Base-by-base conservation (phyloP, 2,329 filamentous ascomycete genomes). In the Penicillium concentricum region DNA sequence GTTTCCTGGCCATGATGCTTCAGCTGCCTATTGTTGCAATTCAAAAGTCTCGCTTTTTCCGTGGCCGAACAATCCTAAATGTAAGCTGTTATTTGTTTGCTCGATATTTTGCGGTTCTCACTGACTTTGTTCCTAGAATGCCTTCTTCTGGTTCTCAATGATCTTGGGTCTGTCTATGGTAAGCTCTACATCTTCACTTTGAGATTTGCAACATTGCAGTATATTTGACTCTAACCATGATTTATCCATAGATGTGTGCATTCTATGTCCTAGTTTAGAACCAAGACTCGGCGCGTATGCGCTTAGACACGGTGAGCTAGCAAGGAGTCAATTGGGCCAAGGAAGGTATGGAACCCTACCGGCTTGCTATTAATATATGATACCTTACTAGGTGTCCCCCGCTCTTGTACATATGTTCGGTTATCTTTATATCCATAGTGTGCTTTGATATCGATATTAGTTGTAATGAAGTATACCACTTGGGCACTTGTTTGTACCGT, bases 1-100 rank as follows among this genome's bases (percentile, higher is more conserved):
- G 93, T 10, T 96, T 97, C 71, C 70, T 95, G 20, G 89, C 91
- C 60, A 94, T 97, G 86, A 97, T 99, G 94, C 78, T 95, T 60
- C 94, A 99, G 80, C 83, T 97, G 65, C 94, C 94, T 0, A 94
- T 97, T 64, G 90, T 97, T n/a, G 85, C 92, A 73, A 78, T 97
- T 30, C 94, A 97, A 79, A 84, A 90, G 60, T 92, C 89, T 5
- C 84, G 81, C 59, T 91, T 86, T 79, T 85, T 97, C 37, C 84
- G 87, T 53, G 87, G 87, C 20, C 84, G 85, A 64, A 86, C 86
- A 70, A 87, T 92, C 30, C 78, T 96, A 56, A 97, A 97, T 70
- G 80, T 83, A 65, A 65, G 73, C 67, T 13, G 5, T 10, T 15
- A 32, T 28, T 22, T 35, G 8, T 30, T 28, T 45, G 22, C 37